Conservation (phyloP, 1,139 yeast species). For the Yamadazyma membranifaciens region DNA sequence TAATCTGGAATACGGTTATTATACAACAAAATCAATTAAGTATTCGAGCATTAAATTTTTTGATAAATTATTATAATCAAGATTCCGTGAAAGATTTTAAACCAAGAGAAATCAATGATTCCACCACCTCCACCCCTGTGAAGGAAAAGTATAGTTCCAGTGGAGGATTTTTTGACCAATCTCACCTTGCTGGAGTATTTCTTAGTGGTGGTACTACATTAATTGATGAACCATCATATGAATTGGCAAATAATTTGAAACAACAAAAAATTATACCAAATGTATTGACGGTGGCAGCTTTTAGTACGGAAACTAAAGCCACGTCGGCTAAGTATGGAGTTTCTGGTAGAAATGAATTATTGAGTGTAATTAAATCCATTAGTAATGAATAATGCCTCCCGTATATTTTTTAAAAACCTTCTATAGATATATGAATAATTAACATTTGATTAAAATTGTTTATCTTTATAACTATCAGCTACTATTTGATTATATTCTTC, state of each 20-base stretch:
- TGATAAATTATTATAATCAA: slow-evolving; percentile 33
- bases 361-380: slow-evolving; percentile 28
- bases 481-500: slow-evolving; percentile 55
- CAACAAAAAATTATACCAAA: slow-evolving; percentile 33
- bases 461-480: slow-evolving; percentile 43
- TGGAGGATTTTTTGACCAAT: slow-evolving; percentile 3
- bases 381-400: not conserved
- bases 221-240: slow-evolving; percentile 68
- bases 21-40: slow-evolving; percentile 59
- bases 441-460: slow-evolving; percentile 9
- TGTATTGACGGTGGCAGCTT: slow-evolving; percentile 63
- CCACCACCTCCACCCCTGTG: slow-evolving; percentile 13
- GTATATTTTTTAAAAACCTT: slow-evolving; percentile 15
- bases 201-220: slow-evolving; percentile 71
- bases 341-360: slow-evolving; percentile 75
- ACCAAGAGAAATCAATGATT: slow-evolving; percentile 18
- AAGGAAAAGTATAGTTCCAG: slow-evolving; percentile 7
- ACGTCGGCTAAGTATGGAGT: slow-evolving; percentile 70
- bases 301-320: slow-evolving; percentile 33
- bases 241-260: slow-evolving; percentile 50
- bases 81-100: slow-evolving; percentile 24
- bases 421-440: slow-evolving; percentile 19
- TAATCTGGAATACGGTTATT: slow-evolving; percentile 66
- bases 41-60: slow-evolving; percentile 51
- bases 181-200: slow-evolving; percentile 38